phyloP scores from a whole-genome alignment of 805 yeast genomes.

The Candida gorgasii region DNA sequence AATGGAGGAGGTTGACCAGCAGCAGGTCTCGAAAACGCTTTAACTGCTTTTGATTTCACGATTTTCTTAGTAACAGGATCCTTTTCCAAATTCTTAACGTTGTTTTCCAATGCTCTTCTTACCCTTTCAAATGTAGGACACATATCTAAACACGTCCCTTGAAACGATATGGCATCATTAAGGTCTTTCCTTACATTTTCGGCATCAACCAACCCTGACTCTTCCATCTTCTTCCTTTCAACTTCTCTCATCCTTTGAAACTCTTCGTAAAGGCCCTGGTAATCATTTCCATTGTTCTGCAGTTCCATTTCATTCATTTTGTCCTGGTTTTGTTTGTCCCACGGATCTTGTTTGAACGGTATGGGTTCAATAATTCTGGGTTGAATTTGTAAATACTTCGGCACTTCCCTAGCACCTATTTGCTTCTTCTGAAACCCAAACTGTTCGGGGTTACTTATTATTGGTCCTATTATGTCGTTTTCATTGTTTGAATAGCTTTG shows the following conservation, averaged over 20 bases:
- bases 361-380: constrained; percentile 37
- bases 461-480: constrained; percentile 27
- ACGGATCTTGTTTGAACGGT: constrained; percentile 42
- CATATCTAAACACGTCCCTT: constrained; percentile 91
- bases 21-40: constrained; percentile 94
- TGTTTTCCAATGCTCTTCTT: constrained; percentile 82
- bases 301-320: constrained; percentile 56
- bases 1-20: constrained; percentile 98
- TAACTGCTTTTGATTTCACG: constrained; percentile 64
- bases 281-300: constrained; percentile 48
- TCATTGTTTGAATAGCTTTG: constrained; percentile 24
- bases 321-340: constrained; percentile 78
- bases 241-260: constrained; percentile 69
- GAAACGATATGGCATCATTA: constrained; percentile 84
- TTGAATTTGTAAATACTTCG: constrained; percentile 37
- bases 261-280: constrained; percentile 72
- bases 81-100: constrained; percentile 75
- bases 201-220: constrained; percentile 78
- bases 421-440: constrained; percentile 28
- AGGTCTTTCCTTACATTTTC: constrained; percentile 80
- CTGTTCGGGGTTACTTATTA: constrained; percentile 29
- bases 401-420: constrained; percentile 27
- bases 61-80: constrained; percentile 57
- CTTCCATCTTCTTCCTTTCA: constrained; percentile 80
- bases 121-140: constrained; percentile 93